A percentile compares a stretch with the other conserved stretches of the same genome.
These are phyloP conservation scores for Leccinum aurantiacum DNA, from an alignment of 768 basidiomycete species.

Conservation along the genomic window DNA sequence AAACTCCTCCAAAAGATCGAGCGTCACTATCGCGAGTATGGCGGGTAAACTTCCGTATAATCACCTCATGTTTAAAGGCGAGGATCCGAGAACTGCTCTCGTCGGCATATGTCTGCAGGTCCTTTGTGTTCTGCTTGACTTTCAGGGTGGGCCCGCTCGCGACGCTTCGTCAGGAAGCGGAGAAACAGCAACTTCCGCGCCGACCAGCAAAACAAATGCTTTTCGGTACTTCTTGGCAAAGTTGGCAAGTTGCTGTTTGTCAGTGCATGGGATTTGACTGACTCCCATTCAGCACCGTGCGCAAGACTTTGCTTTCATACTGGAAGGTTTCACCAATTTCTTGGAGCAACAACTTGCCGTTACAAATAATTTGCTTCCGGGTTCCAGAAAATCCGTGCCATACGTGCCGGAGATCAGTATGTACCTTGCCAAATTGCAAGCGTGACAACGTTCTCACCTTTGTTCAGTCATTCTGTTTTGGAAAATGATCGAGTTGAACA, in stretches of 20 bases:
- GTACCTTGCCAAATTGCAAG: slow-evolving; percentile 26
- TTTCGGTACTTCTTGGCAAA: slow-evolving; percentile 93
- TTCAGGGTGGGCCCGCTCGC: slow-evolving; percentile 73
- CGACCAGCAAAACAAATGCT: slow-evolving; percentile 74
- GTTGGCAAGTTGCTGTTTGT: slow-evolving; percentile 46
- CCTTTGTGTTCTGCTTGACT: slow-evolving; percentile 73
- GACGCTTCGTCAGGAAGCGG: slow-evolving; percentile 46
- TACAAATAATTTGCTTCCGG: slow-evolving; percentile 74
- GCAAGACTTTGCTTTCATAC: slow-evolving; percentile 84
- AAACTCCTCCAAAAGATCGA: slow-evolving; percentile 57
- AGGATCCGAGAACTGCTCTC: slow-evolving; percentile 71
- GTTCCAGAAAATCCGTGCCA: slow-evolving; percentile 79
- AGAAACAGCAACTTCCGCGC: slow-evolving; percentile 45
- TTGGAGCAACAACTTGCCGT: slow-evolving; percentile 76
- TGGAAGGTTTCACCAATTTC: slow-evolving; percentile 67
- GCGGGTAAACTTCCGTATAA: slow-evolving; percentile 85
- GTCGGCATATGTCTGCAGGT: slow-evolving; percentile 77
- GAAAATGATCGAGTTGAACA: slow-evolving; percentile 93
- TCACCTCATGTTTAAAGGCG: slow-evolving; percentile 87
- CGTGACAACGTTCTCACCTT: slow-evolving; percentile 8
- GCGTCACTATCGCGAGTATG: slow-evolving; percentile 61
- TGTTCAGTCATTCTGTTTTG: slow-evolving; percentile 73
- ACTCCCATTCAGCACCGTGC: slow-evolving; percentile 67
- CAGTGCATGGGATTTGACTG: slow-evolving; percentile 7
- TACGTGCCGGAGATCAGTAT: slow-evolving; percentile 81